Conservation (phyloP, 1,284 basidiomycete species). For the Pisolithus thermaeus region DNA sequence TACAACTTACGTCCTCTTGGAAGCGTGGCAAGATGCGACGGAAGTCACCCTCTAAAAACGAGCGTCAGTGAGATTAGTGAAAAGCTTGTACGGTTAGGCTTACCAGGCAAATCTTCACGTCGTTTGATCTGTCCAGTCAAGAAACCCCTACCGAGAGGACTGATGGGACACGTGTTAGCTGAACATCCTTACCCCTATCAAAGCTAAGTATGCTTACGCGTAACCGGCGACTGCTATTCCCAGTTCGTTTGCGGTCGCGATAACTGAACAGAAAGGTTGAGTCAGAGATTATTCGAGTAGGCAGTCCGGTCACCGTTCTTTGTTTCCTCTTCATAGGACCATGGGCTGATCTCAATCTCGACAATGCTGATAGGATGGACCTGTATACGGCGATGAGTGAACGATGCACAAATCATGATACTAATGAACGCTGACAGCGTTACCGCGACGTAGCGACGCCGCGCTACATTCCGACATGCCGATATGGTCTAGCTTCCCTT, state of each 20-base stretch:
- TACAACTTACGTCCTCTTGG: constrained; percentile 22
- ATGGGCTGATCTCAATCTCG: constrained; percentile 51
- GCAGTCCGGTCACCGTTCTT: constrained; percentile 26
- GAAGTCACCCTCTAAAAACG: constrained; percentile 21
- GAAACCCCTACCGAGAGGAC: constrained; percentile 56
- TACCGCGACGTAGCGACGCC: constrained; percentile 44
- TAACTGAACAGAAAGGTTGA: constrained; percentile 29
- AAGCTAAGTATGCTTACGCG: constrained; percentile 27
- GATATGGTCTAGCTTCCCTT: constrained; percentile 46
- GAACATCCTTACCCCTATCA: neutral
- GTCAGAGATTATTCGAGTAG: neutral
- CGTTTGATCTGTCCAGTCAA: constrained; percentile 46
- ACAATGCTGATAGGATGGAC: constrained; percentile 43
- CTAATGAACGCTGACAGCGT: constrained; percentile 22
- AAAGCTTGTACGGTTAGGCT: neutral
- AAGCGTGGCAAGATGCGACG: constrained; percentile 22
- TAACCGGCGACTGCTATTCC: constrained; percentile 51
- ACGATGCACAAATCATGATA: neutral
- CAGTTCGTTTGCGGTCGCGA: constrained; percentile 37
- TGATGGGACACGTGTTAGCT: constrained; percentile 10
- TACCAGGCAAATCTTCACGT: constrained; percentile 40
- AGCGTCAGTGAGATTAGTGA: neutral
- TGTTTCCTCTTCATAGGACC: constrained; percentile 40
- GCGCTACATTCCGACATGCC: constrained; percentile 49
- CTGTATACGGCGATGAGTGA: constrained; percentile 17